Base-by-base conservation (phyloP, 371 early-diverging fungal genomes). In the Mucor saturninus region DNA sequence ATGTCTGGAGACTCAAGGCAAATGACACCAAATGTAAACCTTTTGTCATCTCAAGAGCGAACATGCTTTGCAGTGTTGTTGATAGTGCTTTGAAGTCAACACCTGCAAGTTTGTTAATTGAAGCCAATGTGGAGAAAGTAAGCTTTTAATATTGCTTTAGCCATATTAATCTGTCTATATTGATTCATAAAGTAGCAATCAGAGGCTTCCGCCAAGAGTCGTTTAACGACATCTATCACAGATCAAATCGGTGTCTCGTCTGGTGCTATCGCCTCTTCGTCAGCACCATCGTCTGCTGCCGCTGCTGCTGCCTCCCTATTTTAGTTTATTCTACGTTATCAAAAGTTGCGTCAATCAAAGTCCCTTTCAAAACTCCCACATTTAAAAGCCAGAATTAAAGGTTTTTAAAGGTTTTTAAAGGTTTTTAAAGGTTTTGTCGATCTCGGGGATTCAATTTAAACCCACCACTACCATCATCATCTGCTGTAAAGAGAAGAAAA, bases 111-210 rank as follows among this genome's bases (percentile, higher is more conserved):
- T 56, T 56, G 56, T 45, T 56, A 45, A 56, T 56, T 45, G 56
- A 56, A 45, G 56, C 45, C 35, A 54, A 54, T 54, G 55, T 39
- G 39, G 40, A 37, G 38, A 39, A 54, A 39, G 55, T 40, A 54
- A 43, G 45, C 43, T 56, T 56, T 56, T 56, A 56, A 56, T 43
- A 31, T 42, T 56, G 56, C 31, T 56, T 56, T 56, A 56, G 56
- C 31, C 43, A 43, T 56, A 43, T 56, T 56, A 56, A 56, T 21
- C 56, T 40, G 56, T 43, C 56, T 56, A 56, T 37, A 29, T 53
- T 53, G 53, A 53, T 53, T 21, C 31, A 56, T 56, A 56, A 56
- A 43, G 43, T 56, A 56, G 56, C 56, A 56, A 56, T 40, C 56
- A 43, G 56, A 43, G 45, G 43, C 56, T 56, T 56, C 56, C 28